phyloP scores from a whole-genome alignment of 2,329 filamentous ascomycete genomes.

The Rasamsonia emersonii region DNA sequence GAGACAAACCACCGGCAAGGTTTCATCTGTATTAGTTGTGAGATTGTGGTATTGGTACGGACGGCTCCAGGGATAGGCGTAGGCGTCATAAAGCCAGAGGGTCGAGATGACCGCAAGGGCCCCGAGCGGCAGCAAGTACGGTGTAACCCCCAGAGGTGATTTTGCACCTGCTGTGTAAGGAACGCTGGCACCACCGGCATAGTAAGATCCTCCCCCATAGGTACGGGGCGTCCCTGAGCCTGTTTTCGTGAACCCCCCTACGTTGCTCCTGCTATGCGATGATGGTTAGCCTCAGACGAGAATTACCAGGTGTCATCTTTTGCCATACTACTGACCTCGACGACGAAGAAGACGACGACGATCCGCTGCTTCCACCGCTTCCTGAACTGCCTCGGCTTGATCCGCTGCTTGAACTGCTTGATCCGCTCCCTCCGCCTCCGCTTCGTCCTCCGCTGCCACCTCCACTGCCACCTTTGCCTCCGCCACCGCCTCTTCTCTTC shows the following conservation, averaged over 20 bases:
- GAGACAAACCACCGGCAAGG: constrained; percentile 47
- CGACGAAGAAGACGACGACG: constrained; percentile 7
- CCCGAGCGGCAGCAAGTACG: constrained; percentile 41
- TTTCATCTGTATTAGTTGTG: constrained; percentile 38
- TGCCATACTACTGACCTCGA: constrained; percentile 13
- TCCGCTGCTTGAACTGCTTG: constrained; percentile 12
- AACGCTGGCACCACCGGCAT: constrained; percentile 44
- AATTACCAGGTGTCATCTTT: not conserved
- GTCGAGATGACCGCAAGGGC: constrained; percentile 43
- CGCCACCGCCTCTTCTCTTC: constrained; percentile 44
- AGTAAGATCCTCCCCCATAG: constrained; percentile 46
- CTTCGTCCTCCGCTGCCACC: constrained; percentile 19
- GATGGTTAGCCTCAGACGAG: not conserved
- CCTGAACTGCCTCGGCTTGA: constrained; percentile 11
- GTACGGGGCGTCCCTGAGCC: constrained; percentile 36
- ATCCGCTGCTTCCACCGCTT: constrained; percentile 15
- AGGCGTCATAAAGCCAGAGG: constrained; percentile 48
- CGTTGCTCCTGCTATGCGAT: constrained; percentile 14
- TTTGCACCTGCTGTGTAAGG: constrained; percentile 42
- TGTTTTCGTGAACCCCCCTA: constrained; percentile 20
- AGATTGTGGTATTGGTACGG: constrained; percentile 41
- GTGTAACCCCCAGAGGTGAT: constrained; percentile 42
- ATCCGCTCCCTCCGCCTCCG: constrained; percentile 18
- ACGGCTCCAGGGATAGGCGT: constrained; percentile 46
- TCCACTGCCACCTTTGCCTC: constrained; percentile 26